A percentile compares a stretch with the other conserved stretches of the same genome.
These are phyloP conservation scores for Podila minutissima DNA, from an alignment of 192 early-diverging fungal genomes.

Conservation along the genomic window DNA sequence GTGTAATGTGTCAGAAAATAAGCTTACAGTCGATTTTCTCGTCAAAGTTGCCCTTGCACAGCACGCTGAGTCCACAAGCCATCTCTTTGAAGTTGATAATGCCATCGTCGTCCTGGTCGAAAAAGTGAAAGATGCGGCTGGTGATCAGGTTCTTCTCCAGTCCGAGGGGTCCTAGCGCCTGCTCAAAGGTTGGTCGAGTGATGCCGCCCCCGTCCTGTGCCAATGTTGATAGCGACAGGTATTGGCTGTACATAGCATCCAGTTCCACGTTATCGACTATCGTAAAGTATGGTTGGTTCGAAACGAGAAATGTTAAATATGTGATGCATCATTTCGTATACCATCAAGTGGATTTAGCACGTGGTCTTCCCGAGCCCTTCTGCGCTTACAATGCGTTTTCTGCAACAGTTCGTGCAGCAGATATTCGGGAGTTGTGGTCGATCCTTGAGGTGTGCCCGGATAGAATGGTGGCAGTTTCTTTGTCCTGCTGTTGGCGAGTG, in stretches of 20 bases:
- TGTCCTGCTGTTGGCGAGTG: constrained; percentile 81
- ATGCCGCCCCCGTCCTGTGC: constrained; percentile 75
- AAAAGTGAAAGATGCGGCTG: constrained; percentile 88
- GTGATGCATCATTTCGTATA: background rate
- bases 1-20: background rate
- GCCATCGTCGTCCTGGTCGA: constrained; percentile 85
- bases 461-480: constrained; percentile 83
- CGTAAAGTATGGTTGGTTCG: background rate
- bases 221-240: constrained; percentile 79
- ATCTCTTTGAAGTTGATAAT: constrained; percentile 86
- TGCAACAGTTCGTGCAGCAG: constrained; percentile 58
- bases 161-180: constrained; percentile 88
- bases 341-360: background rate
- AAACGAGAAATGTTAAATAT: background rate
- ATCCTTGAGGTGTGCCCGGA: constrained; percentile 65
- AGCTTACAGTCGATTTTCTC: constrained; percentile 86
- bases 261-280: constrained; percentile 88
- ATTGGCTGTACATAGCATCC: constrained; percentile 88
- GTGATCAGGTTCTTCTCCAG: constrained; percentile 86
- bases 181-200: constrained; percentile 79
- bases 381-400: constrained; percentile 74
- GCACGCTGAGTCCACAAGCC: constrained; percentile 80
- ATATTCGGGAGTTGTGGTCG: constrained; percentile 35
- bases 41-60: constrained; percentile 89
- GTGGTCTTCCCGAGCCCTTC: background rate